Percentiles rank a stretch among this genome's conserved stretches.
phyloP scores from a whole-genome alignment of 768 basidiomycete genomes.

The Suillus subaureus region DNA sequence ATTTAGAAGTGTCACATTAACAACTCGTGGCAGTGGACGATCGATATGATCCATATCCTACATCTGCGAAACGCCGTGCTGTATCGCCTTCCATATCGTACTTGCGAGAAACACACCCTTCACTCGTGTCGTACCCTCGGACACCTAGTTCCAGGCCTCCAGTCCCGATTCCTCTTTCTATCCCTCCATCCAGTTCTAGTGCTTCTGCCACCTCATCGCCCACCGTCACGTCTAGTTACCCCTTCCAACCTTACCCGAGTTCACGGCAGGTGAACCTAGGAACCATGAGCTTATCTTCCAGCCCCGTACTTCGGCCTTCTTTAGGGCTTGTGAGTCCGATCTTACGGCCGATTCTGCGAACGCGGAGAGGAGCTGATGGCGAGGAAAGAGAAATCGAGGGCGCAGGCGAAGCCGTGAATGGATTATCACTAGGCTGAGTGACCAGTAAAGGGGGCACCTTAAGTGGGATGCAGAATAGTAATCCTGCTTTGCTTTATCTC shows the following conservation, averaged over 20 bases:
- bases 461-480: background rate
- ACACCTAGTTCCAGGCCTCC: constrained; percentile 61
- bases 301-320: constrained; percentile 72
- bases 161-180: constrained; percentile 66
- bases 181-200: constrained; percentile 51
- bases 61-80: constrained; percentile 75
- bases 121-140: constrained; percentile 43
- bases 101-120: constrained; percentile 61
- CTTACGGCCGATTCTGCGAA: constrained; percentile 65
- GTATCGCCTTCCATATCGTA: constrained; percentile 79
- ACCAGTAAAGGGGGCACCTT: too few species aligned
- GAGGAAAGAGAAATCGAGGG: constrained; percentile 78
- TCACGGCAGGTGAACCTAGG: constrained; percentile 38
- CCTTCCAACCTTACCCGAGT: constrained; percentile 44
- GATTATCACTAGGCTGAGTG: constrained; percentile 47
- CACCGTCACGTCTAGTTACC: constrained; percentile 55
- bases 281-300: constrained; percentile 61
- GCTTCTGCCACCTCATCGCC: constrained; percentile 77
- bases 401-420: constrained; percentile 75
- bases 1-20: constrained; percentile 13
- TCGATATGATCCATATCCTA: constrained; percentile 83
- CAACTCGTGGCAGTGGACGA: constrained; percentile 61
- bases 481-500: background rate
- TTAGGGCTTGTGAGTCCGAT: constrained; percentile 79
- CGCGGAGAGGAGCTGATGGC: constrained; percentile 49